These are phyloP conservation scores for Macrophomina phaseolina DNA, from an alignment of 2,329 filamentous ascomycete genomes.

Conservation along the genomic window DNA sequence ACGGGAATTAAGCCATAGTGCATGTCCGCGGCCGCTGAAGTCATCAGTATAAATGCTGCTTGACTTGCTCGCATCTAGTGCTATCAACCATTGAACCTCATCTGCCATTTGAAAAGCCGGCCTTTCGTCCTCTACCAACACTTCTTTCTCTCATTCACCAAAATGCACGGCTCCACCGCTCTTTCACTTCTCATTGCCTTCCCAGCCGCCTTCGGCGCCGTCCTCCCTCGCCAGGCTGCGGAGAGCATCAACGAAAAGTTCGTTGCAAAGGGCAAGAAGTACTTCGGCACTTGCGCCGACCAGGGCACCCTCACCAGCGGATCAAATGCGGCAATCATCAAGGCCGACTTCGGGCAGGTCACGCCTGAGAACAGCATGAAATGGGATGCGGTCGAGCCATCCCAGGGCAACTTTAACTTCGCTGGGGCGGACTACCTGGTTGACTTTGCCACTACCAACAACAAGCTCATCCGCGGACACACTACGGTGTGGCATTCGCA, in stretches of 20 bases:
- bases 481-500: slow-evolving; percentile 68
- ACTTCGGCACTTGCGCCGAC: slow-evolving; percentile 66
- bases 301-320: slow-evolving; percentile 56
- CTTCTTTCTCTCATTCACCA: not conserved
- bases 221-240: slow-evolving; percentile 41
- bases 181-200: not conserved
- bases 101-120: too few relatives aligned
- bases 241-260: slow-evolving; percentile 57
- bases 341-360: slow-evolving; percentile 67
- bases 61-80: too few relatives aligned
- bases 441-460: slow-evolving; percentile 62
- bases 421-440: slow-evolving; percentile 64
- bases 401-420: slow-evolving; percentile 61
- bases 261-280: slow-evolving; percentile 68
- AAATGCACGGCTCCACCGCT: not conserved
- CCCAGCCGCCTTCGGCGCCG: slow-evolving; percentile 13
- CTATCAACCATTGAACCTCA: too few relatives aligned
- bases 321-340: slow-evolving; percentile 62
- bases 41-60: too few relatives aligned
- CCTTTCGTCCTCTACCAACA: not conserved
- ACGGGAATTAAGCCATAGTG: too few relatives aligned
- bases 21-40: too few relatives aligned
- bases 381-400: slow-evolving; percentile 64
- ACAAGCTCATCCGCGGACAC: slow-evolving; percentile 67
- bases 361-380: slow-evolving; percentile 74